A percentile compares a stretch with the other conserved stretches of the same genome.
phyloP scores from a whole-genome alignment of 2,329 filamentous ascomycete genomes.

The Thelonectria rubi region DNA sequence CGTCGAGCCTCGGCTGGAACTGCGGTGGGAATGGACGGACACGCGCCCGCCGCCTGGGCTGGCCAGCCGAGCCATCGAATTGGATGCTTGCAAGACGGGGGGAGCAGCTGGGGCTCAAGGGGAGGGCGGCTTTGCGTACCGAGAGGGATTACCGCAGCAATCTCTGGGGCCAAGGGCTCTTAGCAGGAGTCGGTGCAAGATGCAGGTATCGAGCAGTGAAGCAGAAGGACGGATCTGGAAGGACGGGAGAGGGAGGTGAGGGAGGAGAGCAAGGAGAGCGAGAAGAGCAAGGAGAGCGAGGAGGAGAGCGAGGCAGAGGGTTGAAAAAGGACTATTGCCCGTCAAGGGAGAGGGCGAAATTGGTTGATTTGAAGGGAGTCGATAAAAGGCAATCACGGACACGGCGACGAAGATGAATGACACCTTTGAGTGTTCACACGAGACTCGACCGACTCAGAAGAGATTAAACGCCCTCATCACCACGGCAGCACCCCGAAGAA shows the following conservation, averaged over 20 bases:
- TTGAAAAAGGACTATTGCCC: neutral
- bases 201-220: neutral
- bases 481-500: conserved; percentile 16
- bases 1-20: neutral
- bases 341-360: neutral
- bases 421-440: conserved; percentile 2
- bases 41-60: neutral
- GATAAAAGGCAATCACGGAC: neutral
- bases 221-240: conserved; percentile 13
- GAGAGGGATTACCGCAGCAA: neutral
- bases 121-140: neutral
- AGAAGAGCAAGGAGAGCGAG: neutral
- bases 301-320: conserved; percentile 1
- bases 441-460: conserved; percentile 10
- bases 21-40: conserved; percentile 3
- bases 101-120: neutral
- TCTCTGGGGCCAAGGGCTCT: neutral
- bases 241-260: neutral
- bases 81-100: no score
- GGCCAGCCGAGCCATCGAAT: no score
- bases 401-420: neutral
- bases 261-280: neutral
- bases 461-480: conserved; percentile 18
- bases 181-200: neutral
- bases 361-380: neutral